phyloP scores from a whole-genome alignment of 495 filamentous ascomycete species.

The Penicillium macrosclerotiorum region DNA sequence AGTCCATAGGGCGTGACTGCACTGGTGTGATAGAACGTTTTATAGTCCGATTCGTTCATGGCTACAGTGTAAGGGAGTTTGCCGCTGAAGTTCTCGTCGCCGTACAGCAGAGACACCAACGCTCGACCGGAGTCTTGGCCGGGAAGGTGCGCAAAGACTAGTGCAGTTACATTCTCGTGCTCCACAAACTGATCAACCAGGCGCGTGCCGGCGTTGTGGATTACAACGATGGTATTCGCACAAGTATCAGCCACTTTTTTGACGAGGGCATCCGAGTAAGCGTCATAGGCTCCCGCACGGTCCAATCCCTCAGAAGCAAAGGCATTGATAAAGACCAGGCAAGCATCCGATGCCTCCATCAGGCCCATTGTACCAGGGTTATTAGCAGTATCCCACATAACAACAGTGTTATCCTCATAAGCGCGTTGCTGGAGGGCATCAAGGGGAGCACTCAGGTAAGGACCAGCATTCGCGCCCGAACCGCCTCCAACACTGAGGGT shows the following conservation, averaged over 20 bases:
- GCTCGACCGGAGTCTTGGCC: conserved; percentile 76
- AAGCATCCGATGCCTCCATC: conserved; percentile 41
- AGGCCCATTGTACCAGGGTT: conserved; percentile 33
- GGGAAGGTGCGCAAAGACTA: conserved; percentile 71
- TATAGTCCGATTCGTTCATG: conserved; percentile 65
- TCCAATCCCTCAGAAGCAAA: conserved; percentile 54
- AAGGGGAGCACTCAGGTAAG: conserved; percentile 50
- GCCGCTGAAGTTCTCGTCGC: conserved; percentile 62
- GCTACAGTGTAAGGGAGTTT: conserved; percentile 78
- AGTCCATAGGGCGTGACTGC: conserved; percentile 35
- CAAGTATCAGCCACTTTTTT: conserved; percentile 53
- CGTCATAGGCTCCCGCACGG: conserved; percentile 18
- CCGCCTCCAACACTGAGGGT: conserved; percentile 53
- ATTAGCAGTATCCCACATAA: conserved; percentile 45
- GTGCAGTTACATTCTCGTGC: conserved; percentile 64
- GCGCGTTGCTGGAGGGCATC: conserved; percentile 52
- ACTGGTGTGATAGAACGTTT: conserved; percentile 30
- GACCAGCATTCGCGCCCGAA: conserved; percentile 18
- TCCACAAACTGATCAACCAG: conserved; percentile 40
- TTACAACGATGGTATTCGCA: conserved; percentile 50
- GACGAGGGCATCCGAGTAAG: conserved; percentile 54
- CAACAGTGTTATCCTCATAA: conserved; percentile 41
- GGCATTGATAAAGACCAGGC: conserved; percentile 62
- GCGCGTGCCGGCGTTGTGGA: conserved; percentile 41
- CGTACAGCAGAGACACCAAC: conserved; percentile 68